Evolutionary conservation across 139 green algal genomes (phyloP).

Genomic region (Nannochloris sp.): DNA sequence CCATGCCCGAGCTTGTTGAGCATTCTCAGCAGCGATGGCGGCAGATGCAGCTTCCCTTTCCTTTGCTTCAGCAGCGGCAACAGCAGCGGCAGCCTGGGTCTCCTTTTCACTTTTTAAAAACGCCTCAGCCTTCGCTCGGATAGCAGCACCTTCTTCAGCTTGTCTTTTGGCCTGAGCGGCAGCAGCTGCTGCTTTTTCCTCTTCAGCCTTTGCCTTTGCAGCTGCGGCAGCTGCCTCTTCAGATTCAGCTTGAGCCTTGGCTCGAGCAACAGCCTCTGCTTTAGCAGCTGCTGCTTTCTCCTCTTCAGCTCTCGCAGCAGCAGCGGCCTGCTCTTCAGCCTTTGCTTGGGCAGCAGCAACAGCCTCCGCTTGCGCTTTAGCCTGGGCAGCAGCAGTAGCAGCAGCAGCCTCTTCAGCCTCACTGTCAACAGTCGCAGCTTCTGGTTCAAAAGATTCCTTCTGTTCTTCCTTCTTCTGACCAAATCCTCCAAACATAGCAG

Average conservation of each 20-base stretch:
- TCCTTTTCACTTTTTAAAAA: constrained; percentile 20
- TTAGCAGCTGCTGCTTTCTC: too few relatives aligned
- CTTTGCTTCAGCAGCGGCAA: constrained; percentile 9
- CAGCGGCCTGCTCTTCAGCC: background rate
- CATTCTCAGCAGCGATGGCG: constrained; percentile 14
- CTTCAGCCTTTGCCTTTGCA: background rate
- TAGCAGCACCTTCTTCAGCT: background rate
- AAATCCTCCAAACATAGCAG: constrained; percentile 1
- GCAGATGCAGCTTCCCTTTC: background rate
- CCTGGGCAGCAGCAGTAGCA: constrained; percentile 7
- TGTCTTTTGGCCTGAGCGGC: constrained; percentile 15
- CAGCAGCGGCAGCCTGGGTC: constrained; percentile 3
- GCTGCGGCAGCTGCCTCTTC: background rate
- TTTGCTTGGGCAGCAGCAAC: background rate
- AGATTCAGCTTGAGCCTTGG: background rate
- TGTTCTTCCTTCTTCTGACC: constrained; percentile 17
- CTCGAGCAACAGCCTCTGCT: background rate
- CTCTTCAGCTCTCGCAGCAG: too few relatives aligned
- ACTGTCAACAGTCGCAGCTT: background rate
- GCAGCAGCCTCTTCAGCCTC: too few relatives aligned
- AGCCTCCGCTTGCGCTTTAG: constrained; percentile 8
- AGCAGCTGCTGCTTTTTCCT: background rate
- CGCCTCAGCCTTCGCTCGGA: background rate
- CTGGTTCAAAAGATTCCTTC: constrained; percentile 7
- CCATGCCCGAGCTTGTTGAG: constrained; percentile 33